Conservation (phyloP, 169 alveolate genomes). For the Cystoisospora suis region DNA sequence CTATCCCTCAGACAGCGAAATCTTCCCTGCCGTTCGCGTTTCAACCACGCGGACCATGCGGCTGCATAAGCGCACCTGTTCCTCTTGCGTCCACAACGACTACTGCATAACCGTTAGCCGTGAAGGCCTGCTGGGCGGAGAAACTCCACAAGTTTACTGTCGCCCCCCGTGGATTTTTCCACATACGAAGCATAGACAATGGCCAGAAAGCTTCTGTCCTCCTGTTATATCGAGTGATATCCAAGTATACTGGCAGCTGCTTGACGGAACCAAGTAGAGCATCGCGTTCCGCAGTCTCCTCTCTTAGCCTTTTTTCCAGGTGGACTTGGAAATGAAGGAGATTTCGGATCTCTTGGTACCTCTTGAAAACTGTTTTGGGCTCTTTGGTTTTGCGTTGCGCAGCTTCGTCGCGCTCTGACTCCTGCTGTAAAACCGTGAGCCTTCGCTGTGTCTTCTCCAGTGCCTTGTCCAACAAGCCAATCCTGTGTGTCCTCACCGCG, state of each 20-base stretch:
- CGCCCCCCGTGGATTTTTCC: conserved; percentile 71
- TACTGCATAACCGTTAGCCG: conserved; percentile 72
- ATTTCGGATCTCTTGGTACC: not conserved
- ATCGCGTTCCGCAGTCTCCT: not conserved
- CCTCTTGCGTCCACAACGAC: conserved; percentile 77
- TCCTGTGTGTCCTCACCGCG: not conserved
- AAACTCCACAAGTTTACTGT: conserved; percentile 75
- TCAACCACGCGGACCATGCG: too few relatives aligned
- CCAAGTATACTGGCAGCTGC: conserved; percentile 66
- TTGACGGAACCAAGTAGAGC: not conserved
- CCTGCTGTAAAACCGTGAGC: not conserved
- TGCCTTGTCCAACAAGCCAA: not conserved
- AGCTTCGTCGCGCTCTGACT: not conserved
- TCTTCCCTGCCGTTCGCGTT: too few relatives aligned
- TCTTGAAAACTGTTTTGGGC: not conserved
- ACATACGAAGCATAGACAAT: conserved; percentile 70
- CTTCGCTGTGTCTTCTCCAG: not conserved
- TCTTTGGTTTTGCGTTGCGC: not conserved
- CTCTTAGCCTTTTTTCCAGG: conserved; percentile 8
- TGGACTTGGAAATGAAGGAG: not conserved
- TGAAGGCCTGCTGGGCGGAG: conserved; percentile 70
- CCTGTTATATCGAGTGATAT: conserved; percentile 73
- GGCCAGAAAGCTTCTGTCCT: conserved; percentile 75
- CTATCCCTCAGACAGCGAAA: too few relatives aligned
- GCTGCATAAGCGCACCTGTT: conserved; percentile 66